Evolutionary conservation across 306 rosid species (phyloP).

Genomic region (Malus sylvestris): DNA sequence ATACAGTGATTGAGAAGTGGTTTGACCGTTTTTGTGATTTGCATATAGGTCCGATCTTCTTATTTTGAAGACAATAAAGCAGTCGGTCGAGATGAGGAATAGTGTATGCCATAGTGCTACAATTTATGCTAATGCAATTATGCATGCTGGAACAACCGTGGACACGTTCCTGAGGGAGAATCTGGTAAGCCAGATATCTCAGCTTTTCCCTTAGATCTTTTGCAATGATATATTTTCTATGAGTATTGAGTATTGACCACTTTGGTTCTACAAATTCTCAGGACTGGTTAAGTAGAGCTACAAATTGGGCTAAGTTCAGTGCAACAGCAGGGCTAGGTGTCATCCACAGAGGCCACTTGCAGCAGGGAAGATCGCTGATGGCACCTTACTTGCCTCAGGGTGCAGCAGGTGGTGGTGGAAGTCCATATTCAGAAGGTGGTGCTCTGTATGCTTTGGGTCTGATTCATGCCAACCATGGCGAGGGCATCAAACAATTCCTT

Average conservation of each 20-base stretch:
- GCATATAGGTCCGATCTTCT: conserved; percentile 83
- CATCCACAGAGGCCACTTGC: conserved; percentile 92
- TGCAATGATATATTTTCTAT: conserved; percentile 2
- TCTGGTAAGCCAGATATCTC: conserved; percentile 44
- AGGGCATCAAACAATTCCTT: conserved; percentile 94
- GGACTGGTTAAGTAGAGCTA: conserved; percentile 99
- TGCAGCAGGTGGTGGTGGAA: conserved; percentile 87
- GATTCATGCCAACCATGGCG: conserved; percentile 97
- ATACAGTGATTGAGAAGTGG: conserved; percentile 13
- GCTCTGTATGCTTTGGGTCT: conserved; percentile 96
- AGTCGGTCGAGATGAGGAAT: conserved; percentile 97
- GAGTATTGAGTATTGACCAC: not conserved
- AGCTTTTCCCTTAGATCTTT: not conserved
- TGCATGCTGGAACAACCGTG: conserved; percentile 98
- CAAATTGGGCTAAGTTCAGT: conserved; percentile 97
- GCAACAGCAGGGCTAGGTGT: conserved; percentile 98
- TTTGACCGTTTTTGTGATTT: conserved; percentile 20
- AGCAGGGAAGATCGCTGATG: conserved; percentile 94
- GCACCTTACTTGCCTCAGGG: conserved; percentile 99
- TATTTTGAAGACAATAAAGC: conserved; percentile 90
- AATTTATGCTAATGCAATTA: conserved; percentile 87
- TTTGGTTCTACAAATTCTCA: conserved; percentile 23
- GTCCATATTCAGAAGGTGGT: conserved; percentile 97
- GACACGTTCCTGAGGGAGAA: conserved; percentile 97
- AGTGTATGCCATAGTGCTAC: conserved; percentile 98